A percentile compares a stretch with the other conserved stretches of the same genome.
Evolutionary conservation across 106 monocot genomes (phyloP).

Genomic region (Dioscorea alata): DNA sequence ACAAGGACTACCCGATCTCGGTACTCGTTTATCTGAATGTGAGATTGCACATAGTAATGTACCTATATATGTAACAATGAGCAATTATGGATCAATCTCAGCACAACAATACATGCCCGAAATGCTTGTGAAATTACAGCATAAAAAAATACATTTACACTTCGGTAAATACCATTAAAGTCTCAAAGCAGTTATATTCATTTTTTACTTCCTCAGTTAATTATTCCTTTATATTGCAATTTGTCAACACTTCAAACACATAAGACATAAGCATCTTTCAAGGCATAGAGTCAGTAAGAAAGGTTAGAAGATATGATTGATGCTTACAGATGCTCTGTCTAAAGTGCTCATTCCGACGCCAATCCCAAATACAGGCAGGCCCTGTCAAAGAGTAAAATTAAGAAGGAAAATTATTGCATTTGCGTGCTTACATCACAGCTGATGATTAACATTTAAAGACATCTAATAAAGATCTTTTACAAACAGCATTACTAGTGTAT

Average conservation of each 20-base stretch:
- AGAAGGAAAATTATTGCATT: too few relatives aligned
- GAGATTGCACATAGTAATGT: slow-evolving; percentile 85
- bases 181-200: neutral
- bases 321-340: slow-evolving; percentile 87
- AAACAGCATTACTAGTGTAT: too few relatives aligned
- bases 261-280: too few relatives aligned
- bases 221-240: too few relatives aligned
- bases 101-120: neutral
- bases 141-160: neutral
- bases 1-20: slow-evolving; percentile 79
- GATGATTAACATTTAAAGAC: too few relatives aligned
- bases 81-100: too few relatives aligned
- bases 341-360: slow-evolving; percentile 84
- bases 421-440: too few relatives aligned
- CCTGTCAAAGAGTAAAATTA: slow-evolving; percentile 28
- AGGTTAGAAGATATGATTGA: slow-evolving; percentile 1
- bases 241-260: too few relatives aligned
- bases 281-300: neutral
- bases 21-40: slow-evolving; percentile 98
- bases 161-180: neutral
- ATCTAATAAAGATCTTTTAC: too few relatives aligned
- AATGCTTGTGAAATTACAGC: neutral
- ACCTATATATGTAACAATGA: slow-evolving; percentile 42
- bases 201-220: too few relatives aligned
- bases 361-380: slow-evolving; percentile 78